A percentile compares a stretch with the other conserved stretches of the same genome.
These are phyloP conservation scores for Brettanomyces bruxellensis DNA, from an alignment of 805 yeast species.

Conservation along the genomic window DNA sequence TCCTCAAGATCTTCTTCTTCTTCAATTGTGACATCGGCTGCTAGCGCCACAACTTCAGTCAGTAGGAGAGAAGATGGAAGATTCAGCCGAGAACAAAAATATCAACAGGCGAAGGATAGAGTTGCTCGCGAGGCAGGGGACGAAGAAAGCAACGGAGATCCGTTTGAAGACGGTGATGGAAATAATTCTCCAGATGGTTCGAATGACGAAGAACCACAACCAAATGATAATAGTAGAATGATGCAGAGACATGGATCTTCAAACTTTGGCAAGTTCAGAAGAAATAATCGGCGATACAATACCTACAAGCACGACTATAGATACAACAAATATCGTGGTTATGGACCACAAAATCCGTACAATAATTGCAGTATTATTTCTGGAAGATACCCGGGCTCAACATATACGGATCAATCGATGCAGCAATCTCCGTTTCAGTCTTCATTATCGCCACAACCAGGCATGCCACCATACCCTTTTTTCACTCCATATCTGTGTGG, in stretches of 20 bases:
- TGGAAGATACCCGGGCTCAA: no score
- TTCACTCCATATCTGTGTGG: constrained; percentile 2
- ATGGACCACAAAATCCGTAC: no score
- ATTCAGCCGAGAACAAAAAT: constrained; percentile 33
- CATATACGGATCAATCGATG: no score
- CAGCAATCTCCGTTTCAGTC: no score
- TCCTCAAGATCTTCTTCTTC: not conserved
- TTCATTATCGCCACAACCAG: no score
- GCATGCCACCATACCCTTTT: not conserved
- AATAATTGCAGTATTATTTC: no score
- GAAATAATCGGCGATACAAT: constrained; percentile 1
- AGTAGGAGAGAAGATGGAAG: constrained; percentile 24
- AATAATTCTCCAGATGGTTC: constrained; percentile 17
- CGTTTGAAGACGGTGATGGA: constrained; percentile 5
- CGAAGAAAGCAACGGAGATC: constrained; percentile 13
- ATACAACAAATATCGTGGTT: not conserved
- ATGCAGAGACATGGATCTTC: not conserved
- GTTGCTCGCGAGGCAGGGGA: constrained; percentile 21
- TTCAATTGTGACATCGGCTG: constrained; percentile 3
- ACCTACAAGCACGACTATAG: constrained; percentile 1
- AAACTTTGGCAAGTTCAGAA: constrained; percentile 1
- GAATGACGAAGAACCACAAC: not conserved
- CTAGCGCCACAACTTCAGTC: constrained; percentile 1
- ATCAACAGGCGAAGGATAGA: constrained; percentile 32
- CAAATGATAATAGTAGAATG: not conserved